Evolutionary conservation across 179 eudicot genomes (phyloP), one percentile per base, ranked within the genome.

Genomic region (Amaranthus tricolor): DNA sequence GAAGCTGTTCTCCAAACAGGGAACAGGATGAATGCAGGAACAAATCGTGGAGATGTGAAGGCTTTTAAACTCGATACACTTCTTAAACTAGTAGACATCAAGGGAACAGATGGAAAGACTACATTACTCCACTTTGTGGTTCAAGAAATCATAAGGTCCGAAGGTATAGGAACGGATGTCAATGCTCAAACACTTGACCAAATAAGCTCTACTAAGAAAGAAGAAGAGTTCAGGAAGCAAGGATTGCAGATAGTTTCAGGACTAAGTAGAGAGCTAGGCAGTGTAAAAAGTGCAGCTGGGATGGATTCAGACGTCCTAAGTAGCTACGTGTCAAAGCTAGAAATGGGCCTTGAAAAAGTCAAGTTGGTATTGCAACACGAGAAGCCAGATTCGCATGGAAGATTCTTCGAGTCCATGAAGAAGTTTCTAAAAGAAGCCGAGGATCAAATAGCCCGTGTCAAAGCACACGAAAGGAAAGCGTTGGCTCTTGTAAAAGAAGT

Each of bases 1-100:
- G 99, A 95, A 87, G 99, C 99, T 62, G 99, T 95, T 73, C 88
- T 95, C 21, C 82, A 85, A 82, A 87, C 99, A 59, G 99, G 99
- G 66, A 95, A 95, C 82, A 85, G 99, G 72, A 95, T 95, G 99
- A 95, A 95, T 62, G 97, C 87, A 10, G 97, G 97, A 44, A 95
- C 99, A 44, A 90, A 87, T 61, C 89, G 96, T n/a, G 99, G 99
- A 43, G 95, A 86, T 79, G 97, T 97, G 31, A 89, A 77, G 72
- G 91, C 99, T 43, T 95, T 93, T 63, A 95, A 93, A 77, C 90
- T 95, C 5, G 99, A 95, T 51, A 93, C 99, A 11, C 85, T 95
- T 48, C 81, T 95, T 44, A 95, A 95, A 75, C 81, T 95, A 47
- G 93, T 86, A 61, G 99, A 95, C 66, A 77, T 95, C 68, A 95